phyloP scores from a whole-genome alignment of 306 rosid species.

The Datisca glomerata region DNA sequence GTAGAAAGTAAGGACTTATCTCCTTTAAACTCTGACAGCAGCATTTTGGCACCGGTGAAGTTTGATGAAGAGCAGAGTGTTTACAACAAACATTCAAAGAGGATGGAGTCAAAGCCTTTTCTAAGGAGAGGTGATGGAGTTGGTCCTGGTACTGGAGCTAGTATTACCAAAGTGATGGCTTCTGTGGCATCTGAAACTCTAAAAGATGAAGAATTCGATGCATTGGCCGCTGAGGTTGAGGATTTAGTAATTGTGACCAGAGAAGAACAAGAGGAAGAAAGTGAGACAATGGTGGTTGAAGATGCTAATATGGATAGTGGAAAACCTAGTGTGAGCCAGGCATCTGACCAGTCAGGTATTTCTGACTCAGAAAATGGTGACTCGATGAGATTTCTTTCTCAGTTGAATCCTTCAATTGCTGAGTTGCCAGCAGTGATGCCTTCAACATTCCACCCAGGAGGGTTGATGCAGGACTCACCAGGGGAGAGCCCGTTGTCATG shows the following conservation, averaged over 20 bases:
- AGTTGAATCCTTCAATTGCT: constrained; percentile 46
- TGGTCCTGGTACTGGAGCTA: constrained; percentile 37
- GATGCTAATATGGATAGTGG: constrained; percentile 48
- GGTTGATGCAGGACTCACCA: constrained; percentile 76
- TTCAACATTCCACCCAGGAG: constrained; percentile 43
- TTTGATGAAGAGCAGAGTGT: constrained; percentile 46
- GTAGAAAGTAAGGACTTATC: constrained; percentile 36
- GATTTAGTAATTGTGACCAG: constrained; percentile 37
- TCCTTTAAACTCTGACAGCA: constrained; percentile 47
- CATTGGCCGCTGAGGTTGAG: constrained; percentile 48
- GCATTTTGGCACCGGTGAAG: constrained; percentile 45
- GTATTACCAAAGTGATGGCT: constrained; percentile 43
- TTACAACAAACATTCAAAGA: constrained; percentile 26
- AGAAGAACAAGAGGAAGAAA: constrained; percentile 39
- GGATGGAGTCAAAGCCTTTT: constrained; percentile 30
- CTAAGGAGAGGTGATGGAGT: constrained; percentile 42
- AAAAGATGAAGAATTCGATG: constrained; percentile 49
- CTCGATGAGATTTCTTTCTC: constrained; percentile 56
- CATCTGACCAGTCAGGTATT: constrained; percentile 56
- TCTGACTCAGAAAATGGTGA: constrained; percentile 73
- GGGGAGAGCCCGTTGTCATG: constrained; percentile 87
- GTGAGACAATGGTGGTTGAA: constrained; percentile 36
- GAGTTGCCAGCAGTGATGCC: constrained; percentile 47
- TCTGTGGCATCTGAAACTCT: constrained; percentile 34
- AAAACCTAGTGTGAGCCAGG: constrained; percentile 49